These are phyloP conservation scores for Berberis vulgaris DNA, from an alignment of 164 flowering plant genomes.

Conservation along the genomic window DNA sequence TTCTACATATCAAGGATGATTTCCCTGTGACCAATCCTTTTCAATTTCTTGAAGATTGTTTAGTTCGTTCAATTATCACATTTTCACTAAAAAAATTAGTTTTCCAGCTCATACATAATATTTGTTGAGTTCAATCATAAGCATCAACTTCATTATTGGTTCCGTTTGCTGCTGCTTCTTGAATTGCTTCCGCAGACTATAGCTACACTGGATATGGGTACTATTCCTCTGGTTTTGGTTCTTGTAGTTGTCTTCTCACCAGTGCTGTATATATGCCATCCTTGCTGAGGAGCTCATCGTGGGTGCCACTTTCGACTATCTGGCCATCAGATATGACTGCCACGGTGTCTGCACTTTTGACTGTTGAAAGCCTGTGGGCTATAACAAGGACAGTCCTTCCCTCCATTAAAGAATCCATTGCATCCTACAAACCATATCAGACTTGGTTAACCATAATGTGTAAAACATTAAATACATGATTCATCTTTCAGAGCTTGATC, in stretches of 20 bases:
- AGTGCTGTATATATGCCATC: constrained; percentile 86
- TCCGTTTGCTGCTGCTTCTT: background rate
- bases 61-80: too few relatives aligned
- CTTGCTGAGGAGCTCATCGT: constrained; percentile 69
- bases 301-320: constrained; percentile 85
- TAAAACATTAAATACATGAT: background rate
- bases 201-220: background rate
- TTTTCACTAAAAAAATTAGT: too few relatives aligned
- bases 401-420: constrained; percentile 94
- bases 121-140: too few relatives aligned
- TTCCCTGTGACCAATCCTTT: too few relatives aligned
- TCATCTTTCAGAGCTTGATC: background rate
- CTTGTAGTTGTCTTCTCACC: constrained; percentile 86
- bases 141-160: too few relatives aligned
- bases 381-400: constrained; percentile 97
- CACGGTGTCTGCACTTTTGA: constrained; percentile 81
- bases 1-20: too few relatives aligned
- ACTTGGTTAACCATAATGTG: background rate
- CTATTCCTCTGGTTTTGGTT: constrained; percentile 23
- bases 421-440: constrained; percentile 47
- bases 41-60: too few relatives aligned
- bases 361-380: constrained; percentile 96
- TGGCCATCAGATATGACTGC: constrained; percentile 93
- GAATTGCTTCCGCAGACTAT: background rate
- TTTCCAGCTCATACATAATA: too few relatives aligned